Percentiles rank a stretch among this genome's conserved stretches.
Conservation (phyloP, 805 yeast genomes). For the Saturnispora dispora region DNA sequence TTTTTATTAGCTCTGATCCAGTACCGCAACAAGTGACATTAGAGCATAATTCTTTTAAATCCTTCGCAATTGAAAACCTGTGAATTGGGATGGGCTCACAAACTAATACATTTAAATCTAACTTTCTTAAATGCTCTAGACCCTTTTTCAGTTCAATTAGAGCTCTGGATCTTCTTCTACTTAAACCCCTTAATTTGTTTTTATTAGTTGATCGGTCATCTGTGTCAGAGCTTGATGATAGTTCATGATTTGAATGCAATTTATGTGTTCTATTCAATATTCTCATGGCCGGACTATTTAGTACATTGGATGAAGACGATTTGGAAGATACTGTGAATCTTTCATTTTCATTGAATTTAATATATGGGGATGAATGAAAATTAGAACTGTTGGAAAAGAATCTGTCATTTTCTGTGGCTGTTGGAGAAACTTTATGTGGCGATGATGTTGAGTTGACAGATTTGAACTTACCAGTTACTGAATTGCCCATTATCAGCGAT, state of each 20-base stretch:
- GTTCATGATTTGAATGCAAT: conserved; percentile 20
- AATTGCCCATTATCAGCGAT: not conserved
- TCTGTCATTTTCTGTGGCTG: not conserved
- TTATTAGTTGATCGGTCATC: conserved; percentile 36
- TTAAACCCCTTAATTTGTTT: not conserved
- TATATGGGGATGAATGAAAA: conserved; percentile 20
- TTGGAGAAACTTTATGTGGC: conserved; percentile 16
- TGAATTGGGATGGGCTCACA: conserved; percentile 86
- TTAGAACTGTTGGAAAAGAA: not conserved
- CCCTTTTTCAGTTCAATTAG: conserved; percentile 12
- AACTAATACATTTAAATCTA: conserved; percentile 55
- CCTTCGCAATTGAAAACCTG: conserved; percentile 53
- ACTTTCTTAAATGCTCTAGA: conserved; percentile 12
- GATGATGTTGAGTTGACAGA: not conserved
- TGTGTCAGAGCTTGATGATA: conserved; percentile 60
- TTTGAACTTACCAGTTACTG: conserved; percentile 1
- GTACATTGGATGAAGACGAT: not conserved
- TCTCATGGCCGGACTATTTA: conserved; percentile 20
- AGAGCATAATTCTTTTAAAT: conserved; percentile 65
- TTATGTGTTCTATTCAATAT: conserved; percentile 18
- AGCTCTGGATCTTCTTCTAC: conserved; percentile 6
- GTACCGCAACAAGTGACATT: conserved; percentile 66
- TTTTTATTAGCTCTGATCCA: conserved; percentile 74
- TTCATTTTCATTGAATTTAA: not conserved
- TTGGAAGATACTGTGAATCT: not conserved